These are phyloP conservation scores for Lobosporangium transversale DNA, from an alignment of 192 early-diverging fungal genomes.

Conservation along the genomic window DNA sequence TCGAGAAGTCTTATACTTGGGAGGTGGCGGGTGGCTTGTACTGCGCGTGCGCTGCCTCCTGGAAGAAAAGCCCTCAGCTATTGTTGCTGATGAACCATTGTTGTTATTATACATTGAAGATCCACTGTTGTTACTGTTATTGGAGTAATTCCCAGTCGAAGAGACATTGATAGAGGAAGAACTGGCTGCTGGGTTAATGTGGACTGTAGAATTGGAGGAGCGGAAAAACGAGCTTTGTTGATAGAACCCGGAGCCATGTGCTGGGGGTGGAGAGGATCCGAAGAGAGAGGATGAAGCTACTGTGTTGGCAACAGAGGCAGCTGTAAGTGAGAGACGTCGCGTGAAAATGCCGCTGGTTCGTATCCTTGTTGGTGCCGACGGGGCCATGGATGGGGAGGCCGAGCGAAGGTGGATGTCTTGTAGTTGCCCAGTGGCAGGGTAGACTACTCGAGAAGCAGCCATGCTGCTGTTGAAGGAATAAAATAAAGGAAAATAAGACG, in stretches of 20 bases:
- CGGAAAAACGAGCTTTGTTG: slow-evolving; percentile 50
- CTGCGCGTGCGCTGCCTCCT: slow-evolving; percentile 36
- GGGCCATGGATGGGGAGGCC: slow-evolving; percentile 5
- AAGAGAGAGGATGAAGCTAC: slow-evolving; percentile 41
- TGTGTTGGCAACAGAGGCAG: slow-evolving; percentile 42
- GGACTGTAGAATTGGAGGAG: slow-evolving; percentile 26
- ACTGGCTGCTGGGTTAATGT: slow-evolving; percentile 3
- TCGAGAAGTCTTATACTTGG: slow-evolving; percentile 45
- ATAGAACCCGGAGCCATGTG: slow-evolving; percentile 24
- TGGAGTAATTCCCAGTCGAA: slow-evolving; percentile 3
- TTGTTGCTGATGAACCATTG: background rate
- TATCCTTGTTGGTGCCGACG: slow-evolving; percentile 47
- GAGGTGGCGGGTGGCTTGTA: slow-evolving; percentile 33
- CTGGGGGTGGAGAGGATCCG: slow-evolving; percentile 39
- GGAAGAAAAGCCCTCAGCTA: background rate
- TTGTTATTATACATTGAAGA: background rate
- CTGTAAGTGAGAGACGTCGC: slow-evolving; percentile 41
- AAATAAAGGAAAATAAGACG: background rate
- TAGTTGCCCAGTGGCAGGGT: too few species aligned
- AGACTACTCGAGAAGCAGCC: background rate
- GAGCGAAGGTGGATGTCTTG: too few species aligned
- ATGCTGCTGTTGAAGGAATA: background rate
- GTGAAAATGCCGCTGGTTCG: slow-evolving; percentile 41
- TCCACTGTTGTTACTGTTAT: background rate
- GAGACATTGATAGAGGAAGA: slow-evolving; percentile 29